Base-by-base conservation (phyloP, 2,329 filamentous ascomycete species). In the Aspergillus brasiliensis region DNA sequence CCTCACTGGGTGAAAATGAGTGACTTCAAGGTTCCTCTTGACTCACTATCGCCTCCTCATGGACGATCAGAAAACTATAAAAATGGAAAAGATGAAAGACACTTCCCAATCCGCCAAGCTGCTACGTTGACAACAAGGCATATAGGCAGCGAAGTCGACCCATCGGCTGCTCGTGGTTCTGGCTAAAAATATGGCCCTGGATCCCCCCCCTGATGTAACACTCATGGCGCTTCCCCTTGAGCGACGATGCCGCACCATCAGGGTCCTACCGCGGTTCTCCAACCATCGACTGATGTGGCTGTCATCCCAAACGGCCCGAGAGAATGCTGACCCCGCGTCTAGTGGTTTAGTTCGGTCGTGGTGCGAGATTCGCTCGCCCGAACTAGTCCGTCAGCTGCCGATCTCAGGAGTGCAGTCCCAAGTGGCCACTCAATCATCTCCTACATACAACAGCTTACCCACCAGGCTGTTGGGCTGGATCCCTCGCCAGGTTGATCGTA, bases 271-370 rank as follows among this genome's bases (percentile, higher is more conserved):
- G 52, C 52, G 52, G 52, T 55, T 55, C 52, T 44, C 52, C 52
- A 28, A 55, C 42, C 52, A 55, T 37, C 52, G 13, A 55, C 52
- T 55, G 52, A 28, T 46, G 40, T 55, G 52, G 52, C 52, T 55
- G 38, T 55, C 52, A 55, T 46, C 52, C 52, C 38, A 54, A 54
- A 54, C 51, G 51, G 51, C 51, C 51, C 51, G 51, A 54, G 37
- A 54, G 37, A 42, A 28, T 28, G 25, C 46, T 49, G 46, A 49
- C 46, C 46, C 46, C 46, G 46, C 46, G 46, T 49, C 46, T 49
- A 49, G 46, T 49, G 19, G 27, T 49, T 34, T 49, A 49, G 46
- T 49, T 49, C 25, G 46, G 46, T 28, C 46, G 44, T 31, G 46
- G 46, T 49, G 46, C 46, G 25, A 28, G 23, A 28, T 17, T 17